Base-by-base conservation (phyloP, 352 stramenopile genomes). In the Phytophthora tentaculata region DNA sequence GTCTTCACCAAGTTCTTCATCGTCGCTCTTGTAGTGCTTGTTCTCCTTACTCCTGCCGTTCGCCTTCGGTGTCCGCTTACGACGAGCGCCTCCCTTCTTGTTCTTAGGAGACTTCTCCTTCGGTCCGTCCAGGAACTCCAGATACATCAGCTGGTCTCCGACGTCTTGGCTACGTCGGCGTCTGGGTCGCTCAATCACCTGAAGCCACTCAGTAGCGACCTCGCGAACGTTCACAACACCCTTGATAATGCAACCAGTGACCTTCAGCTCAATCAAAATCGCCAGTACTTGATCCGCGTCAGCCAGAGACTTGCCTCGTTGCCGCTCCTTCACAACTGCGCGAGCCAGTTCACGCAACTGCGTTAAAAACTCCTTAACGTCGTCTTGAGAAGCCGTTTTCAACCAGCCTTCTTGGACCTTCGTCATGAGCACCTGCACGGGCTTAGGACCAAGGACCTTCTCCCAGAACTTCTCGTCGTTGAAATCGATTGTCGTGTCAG, bases 401-500 rank as follows among this genome's bases (percentile, higher is more conserved):
- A 94, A 69, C 83, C 77, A 90, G 5, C 86, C 84, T 77, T 97
- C 90, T 55, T 96, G 88, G 5, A 97, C 86, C 57, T 95, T 94
- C 9, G 87, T 91, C 83, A 96, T 92, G 26, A 97, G 69, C 59
- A 91, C 67, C 45, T 97, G 89, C 7, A 94, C 89, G 47, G 80
- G 84, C 57, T 97, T 95, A 16, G 88, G 88, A 5, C 88, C 89
- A 29, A 96, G 75, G 8, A 97, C 89, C 69, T 97, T 96, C 58
- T 97, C 90, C 88, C 88, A 96, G 29, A 97, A 95, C 55, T 96
- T 87, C n/a, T 95, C 89, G 53, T 96, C 90, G 48, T 97, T 95
- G 47, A 95, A 95, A 71, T 97, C 89, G 53, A 96, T 96, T 19
- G 84, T 96, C 6, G 83, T 84, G 70, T 97, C 90, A 5, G 89